Percentiles rank a stretch among this genome's conserved stretches.
Evolutionary conservation across 139 green algal species (phyloP).

Genomic region (Haematococcus lacustris): DNA sequence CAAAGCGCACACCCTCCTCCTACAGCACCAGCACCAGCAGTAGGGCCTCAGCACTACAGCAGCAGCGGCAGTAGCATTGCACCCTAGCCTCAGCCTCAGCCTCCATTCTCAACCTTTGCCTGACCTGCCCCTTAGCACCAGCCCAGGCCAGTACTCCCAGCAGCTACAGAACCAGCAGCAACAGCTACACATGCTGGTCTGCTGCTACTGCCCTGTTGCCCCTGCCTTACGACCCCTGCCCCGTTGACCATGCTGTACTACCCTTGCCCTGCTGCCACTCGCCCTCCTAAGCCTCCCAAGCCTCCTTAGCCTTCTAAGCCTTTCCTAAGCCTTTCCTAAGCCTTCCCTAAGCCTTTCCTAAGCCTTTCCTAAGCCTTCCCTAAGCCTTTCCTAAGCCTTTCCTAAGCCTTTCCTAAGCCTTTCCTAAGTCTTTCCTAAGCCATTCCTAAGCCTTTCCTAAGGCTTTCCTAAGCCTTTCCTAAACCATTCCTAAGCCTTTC

Average conservation of each 20-base stretch:
- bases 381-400: too few relatives aligned
- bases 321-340: background rate
- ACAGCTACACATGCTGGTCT: background rate
- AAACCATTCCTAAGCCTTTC: too few relatives aligned
- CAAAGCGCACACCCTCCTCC: slow-evolving; percentile 70
- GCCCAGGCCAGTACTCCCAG: background rate
- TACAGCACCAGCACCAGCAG: slow-evolving; percentile 31
- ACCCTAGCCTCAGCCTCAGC: background rate
- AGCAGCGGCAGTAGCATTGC: background rate
- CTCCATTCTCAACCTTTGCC: background rate
- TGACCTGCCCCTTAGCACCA: too few relatives aligned
- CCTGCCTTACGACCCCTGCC: too few relatives aligned
- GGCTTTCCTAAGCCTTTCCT: too few relatives aligned
- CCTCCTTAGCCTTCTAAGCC: background rate
- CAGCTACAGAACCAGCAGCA: background rate
- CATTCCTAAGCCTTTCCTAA: too few relatives aligned
- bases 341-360: background rate
- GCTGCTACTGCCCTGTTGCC: background rate
- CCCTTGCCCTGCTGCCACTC: too few relatives aligned
- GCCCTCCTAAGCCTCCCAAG: too few relatives aligned
- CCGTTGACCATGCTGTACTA: too few relatives aligned
- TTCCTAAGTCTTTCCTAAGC: background rate
- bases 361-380: too few relatives aligned
- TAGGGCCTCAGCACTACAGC: slow-evolving; percentile 16
- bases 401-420: background rate